Evolutionary conservation across 2,329 filamentous ascomycete species (phyloP), one percentile per base, ranked within the genome.

Genomic region (Ophiostoma himal-ulmi): DNA sequence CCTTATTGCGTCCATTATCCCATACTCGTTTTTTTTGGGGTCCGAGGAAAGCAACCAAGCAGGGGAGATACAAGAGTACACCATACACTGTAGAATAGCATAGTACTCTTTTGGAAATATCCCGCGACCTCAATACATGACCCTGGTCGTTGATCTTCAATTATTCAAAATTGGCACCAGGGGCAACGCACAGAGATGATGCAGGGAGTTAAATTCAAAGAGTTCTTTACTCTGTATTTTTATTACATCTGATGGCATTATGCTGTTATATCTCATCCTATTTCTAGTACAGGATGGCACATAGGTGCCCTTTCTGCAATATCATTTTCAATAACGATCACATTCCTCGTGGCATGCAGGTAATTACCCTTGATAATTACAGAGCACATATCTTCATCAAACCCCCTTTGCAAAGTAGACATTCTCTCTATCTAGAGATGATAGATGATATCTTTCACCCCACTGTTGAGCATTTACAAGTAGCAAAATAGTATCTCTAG

Each of bases 61-160:
- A 48, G 14, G 22, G 4, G 4, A 57, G 22, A 30, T 57, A 57
- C 52, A 57, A 26, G 52, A 26, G 52, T 57, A 57, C n/a, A 4
- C 37, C 2, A 11, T 39, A 39, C 37, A 0, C 37, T 39, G 11
- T 39, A 20, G 44, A 48, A 48, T 48, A 20, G 44, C 44, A 48
- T 48, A 48, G 52, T 10, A 26, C 52, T 57, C 52, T 57, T 57
- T 57, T 57, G 52, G 52, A 57, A 57, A 57, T 10, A 57, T 26
- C 22, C 52, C 52, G 52, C 52, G 52, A 26, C 52, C 52, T 57
- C n/a, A 54, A 13, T 13, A 57, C 52, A 22, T 5, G 26, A 57
- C n/a, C 52, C 52, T 20, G 22, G 52, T 22, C n/a, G 52, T 10
- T 26, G 52, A 57, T 57, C 52, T 57, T 4, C 26, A 11, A 57